Evolutionary conservation across 345 rosid species (phyloP).

Genomic region (Cardamine occulta): DNA sequence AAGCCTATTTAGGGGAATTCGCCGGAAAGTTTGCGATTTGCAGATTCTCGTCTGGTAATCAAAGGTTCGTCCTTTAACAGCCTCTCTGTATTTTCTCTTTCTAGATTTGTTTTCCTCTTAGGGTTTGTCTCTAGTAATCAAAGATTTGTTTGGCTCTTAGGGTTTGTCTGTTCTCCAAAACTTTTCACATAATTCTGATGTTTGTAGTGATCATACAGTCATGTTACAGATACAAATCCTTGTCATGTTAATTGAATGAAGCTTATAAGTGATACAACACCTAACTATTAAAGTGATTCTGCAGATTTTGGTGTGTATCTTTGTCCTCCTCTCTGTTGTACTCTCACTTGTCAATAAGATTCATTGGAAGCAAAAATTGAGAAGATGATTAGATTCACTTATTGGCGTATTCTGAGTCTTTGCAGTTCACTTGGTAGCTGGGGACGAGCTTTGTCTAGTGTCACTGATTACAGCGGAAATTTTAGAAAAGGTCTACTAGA

Average conservation of each 20-base stretch:
- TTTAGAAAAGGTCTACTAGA: background rate
- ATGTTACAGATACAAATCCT: no score
- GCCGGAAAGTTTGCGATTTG: no score
- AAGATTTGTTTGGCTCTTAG: no score
- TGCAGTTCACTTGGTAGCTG: no score
- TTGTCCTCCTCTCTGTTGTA: background rate
- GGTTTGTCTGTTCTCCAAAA: no score
- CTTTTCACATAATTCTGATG: no score
- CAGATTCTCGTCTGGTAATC: background rate
- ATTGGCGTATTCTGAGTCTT: background rate
- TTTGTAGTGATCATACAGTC: no score
- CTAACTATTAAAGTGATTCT: background rate
- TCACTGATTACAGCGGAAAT: background rate
- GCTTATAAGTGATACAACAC: no score
- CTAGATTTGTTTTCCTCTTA: no score
- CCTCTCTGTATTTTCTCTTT: background rate
- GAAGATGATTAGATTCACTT: background rate
- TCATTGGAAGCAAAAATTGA: background rate
- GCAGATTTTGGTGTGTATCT: background rate
- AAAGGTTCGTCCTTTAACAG: background rate
- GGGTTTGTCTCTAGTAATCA: no score
- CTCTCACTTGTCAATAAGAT: background rate
- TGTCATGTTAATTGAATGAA: no score
- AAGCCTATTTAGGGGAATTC: no score
- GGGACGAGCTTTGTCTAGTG: background rate